These are phyloP conservation scores for Podospora tetraspora DNA, from an alignment of 495 filamentous ascomycete species.

Conservation along the genomic window DNA sequence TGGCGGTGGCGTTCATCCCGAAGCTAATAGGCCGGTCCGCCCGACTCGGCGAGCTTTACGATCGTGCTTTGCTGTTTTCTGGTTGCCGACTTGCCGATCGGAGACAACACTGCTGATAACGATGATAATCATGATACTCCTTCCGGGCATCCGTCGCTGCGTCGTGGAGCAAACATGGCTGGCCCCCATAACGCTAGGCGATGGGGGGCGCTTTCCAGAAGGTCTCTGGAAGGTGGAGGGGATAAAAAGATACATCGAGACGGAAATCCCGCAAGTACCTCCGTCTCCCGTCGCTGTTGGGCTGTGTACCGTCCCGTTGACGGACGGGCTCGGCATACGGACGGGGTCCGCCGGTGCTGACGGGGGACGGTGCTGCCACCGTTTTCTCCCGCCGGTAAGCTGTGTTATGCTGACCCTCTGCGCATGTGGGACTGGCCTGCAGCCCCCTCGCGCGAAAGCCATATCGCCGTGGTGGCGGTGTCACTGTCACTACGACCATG, in stretches of 20 bases:
- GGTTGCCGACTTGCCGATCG: neutral
- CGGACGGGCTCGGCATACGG: too few species aligned
- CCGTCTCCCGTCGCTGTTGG: neutral
- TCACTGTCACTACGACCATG: neutral
- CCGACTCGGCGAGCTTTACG: neutral
- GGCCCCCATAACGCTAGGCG: neutral
- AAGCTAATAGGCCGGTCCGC: too few species aligned
- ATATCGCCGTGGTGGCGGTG: neutral
- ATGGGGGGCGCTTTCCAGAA: slow-evolving; percentile 12
- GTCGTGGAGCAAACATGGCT: neutral
- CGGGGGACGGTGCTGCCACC: neutral
- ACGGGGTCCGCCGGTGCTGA: neutral
- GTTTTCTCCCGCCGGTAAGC: neutral
- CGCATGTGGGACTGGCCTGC: neutral
- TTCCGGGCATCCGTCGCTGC: neutral
- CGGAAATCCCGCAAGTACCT: slow-evolving; percentile 17
- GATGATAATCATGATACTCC: neutral
- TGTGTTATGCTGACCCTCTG: neutral
- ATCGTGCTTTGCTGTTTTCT: neutral
- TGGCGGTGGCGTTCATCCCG: neutral
- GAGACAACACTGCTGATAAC: neutral
- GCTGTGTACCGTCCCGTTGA: slow-evolving; percentile 5
- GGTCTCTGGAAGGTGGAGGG: neutral
- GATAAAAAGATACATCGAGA: slow-evolving; percentile 11
- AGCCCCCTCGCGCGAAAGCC: neutral